Evolutionary conservation across 495 filamentous ascomycete species (phyloP), one percentile per base, ranked within the genome.

Genomic region (Aspergillus incahuasiensis): DNA sequence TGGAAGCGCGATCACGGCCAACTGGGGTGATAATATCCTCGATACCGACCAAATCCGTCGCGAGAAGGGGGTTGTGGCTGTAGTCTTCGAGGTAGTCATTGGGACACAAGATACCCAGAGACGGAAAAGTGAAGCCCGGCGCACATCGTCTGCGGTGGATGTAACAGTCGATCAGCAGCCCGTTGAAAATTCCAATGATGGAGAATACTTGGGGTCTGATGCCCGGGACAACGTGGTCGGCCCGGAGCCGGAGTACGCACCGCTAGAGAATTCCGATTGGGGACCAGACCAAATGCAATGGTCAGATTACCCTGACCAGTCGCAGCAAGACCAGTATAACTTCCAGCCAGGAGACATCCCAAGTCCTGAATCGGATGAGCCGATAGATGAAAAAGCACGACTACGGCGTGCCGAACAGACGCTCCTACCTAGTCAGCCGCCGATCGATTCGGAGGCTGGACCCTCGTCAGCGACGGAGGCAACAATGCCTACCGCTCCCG

Each of bases 1-100:
- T 54, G 71, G 61, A 42, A 70, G 54, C 40, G 62, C 58, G 6
- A 65, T 74, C 34, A 77, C 75, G 5, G 68, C 76, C 55, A 74
- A 74, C 11, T 91, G 87, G 83, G 82, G 82, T 11, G 84, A 84
- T 3, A 84, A 85, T 57, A 89, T 96, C 55, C 79, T 96, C n/a
- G 90, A 97, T 57, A 98, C 94, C 0, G 88, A 92, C 60, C 80
- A 85, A 48, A 85, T 97, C 15, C 81, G 89, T 43, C 83, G 92
- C 35, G 87, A 94, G 58, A 96, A 95, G 62, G 89, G 88, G 11
- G 89, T 97, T 6, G 85, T 97, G 3, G 85, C 86, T 6, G 86
- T 88, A 21, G 75, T 83, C 1, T 92, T 92, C 60, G 91, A 96
- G 62, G 81, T 96, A 32, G 74, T 95, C 8, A 82, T 97, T n/a